Base-by-base conservation (phyloP, 1,284 basidiomycete genomes). In the Bjerkandera adusta region DNA sequence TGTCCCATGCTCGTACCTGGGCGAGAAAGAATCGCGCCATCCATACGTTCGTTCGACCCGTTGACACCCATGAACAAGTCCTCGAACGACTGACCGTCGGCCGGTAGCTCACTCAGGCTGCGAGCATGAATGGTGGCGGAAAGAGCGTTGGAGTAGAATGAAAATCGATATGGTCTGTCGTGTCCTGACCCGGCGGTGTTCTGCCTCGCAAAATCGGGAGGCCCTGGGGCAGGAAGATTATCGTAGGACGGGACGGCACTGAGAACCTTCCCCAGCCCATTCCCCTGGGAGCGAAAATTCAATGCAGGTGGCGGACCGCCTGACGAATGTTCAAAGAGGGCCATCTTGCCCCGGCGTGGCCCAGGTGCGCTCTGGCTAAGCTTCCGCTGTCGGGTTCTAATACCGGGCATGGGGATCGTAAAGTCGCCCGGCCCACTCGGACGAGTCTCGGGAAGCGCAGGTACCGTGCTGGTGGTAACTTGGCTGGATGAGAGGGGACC, bases 141-240 rank as follows among this genome's bases (percentile, higher is more conserved):
- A 38, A 97, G 73, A 1, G 89, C 79, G 61, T 98, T 99, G 13
- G 93, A 97, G 69, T 99, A 99, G 71, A 99, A 99, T 0, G 96
- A 98, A 71, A 99, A 99, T 26, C 97, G 81, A 63, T 98, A 99
- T 5, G 95, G 96, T 61, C 91, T 75, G 58, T 94, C 92, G 61
- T 94, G 86, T 0, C 88, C 87, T 2, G 59, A 56, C 5, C 57
- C 55, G 11, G 26, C 36, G 13, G 53, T 47, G 18, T 20, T 36
- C 18, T 52, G 48, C 20, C 53, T 40, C 6, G 38, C 27, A 24
- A 50, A 38, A 15, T 37, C 34, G 10, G 53, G 48, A 5, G 25
- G 21, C 30, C 16, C 49, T 11, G 47, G 26, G n/a, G 36, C 25
- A 18, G 51, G 54, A 7, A 68, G 43, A 36, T 67, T 61, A 25